Percentiles rank a stretch among this genome's conserved stretches.
Evolutionary conservation across 2,329 filamentous ascomycete species (phyloP).

Genomic region (Alternaria sp.): DNA sequence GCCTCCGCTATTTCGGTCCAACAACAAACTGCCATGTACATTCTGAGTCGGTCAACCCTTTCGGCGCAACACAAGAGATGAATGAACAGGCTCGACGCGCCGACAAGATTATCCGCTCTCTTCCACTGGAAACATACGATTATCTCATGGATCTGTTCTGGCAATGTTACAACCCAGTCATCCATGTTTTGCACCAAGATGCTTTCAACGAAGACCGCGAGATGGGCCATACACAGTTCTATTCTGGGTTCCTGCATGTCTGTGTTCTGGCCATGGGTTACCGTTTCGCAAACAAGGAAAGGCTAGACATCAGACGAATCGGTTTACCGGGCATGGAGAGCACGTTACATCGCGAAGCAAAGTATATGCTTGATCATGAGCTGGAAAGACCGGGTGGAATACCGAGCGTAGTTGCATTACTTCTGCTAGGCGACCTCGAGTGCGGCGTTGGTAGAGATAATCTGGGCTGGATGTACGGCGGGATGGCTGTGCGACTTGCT

Average conservation of each 20-base stretch:
- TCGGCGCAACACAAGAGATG: conserved; percentile 49
- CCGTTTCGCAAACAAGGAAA: conserved; percentile 57
- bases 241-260: conserved; percentile 61
- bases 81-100: conserved; percentile 56
- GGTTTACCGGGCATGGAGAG: conserved; percentile 57
- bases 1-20: conserved; percentile 61
- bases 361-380: conserved; percentile 61
- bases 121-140: conserved; percentile 57
- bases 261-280: conserved; percentile 61
- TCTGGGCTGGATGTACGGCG: conserved; percentile 61
- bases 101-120: conserved; percentile 56
- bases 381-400: conserved; percentile 61
- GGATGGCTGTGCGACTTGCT: conserved; percentile 45
- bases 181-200: conserved; percentile 58
- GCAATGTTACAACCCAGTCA: conserved; percentile 58
- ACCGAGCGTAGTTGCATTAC: conserved; percentile 59
- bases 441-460: conserved; percentile 62
- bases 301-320: conserved; percentile 58
- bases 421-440: conserved; percentile 61
- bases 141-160: conserved; percentile 62
- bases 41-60: conserved; percentile 46
- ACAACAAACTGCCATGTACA: conserved; percentile 62
- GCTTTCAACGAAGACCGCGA: conserved; percentile 59
- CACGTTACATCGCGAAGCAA: conserved; percentile 61
- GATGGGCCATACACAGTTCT: conserved; percentile 56